phyloP scores from a whole-genome alignment of 345 rosid genomes.

The Excoecaria cochinchinensis region DNA sequence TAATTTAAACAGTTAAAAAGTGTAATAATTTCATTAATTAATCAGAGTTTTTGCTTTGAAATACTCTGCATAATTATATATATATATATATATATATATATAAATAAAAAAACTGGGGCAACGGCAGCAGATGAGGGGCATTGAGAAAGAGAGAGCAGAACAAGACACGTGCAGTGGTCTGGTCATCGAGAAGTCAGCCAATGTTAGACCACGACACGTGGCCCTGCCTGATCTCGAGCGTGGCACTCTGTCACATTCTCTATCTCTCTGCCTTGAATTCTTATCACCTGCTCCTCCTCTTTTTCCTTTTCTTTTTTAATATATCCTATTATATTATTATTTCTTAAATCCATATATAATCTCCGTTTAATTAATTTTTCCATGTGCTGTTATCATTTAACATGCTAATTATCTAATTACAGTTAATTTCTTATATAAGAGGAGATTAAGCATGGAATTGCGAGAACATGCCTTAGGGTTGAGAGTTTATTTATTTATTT shows the following conservation, averaged over 20 bases:
- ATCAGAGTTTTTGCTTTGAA: no score
- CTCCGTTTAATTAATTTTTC: no score
- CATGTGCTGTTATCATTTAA: no score
- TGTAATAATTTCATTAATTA: no score
- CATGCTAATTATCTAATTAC: no score
- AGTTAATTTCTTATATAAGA: no score
- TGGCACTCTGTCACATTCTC: slow-evolving; percentile 21
- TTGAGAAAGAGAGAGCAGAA: not conserved
- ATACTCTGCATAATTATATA: no score
- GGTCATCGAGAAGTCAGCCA: slow-evolving; percentile 41
- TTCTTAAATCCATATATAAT: no score
- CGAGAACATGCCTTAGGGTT: slow-evolving; percentile 32
- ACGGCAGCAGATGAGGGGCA: no score
- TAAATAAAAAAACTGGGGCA: no score
- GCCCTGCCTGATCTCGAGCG: slow-evolving; percentile 43
- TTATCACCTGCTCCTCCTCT: slow-evolving; percentile 8
- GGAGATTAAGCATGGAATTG: slow-evolving; percentile 30
- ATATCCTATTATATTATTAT: not conserved
- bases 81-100: no score
- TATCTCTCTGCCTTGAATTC: slow-evolving; percentile 23
- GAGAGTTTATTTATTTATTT: not conserved
- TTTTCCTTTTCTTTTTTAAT: not conserved
- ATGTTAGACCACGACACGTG: slow-evolving; percentile 45
- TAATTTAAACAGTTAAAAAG: no score
- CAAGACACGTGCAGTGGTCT: slow-evolving; percentile 33